Base-by-base conservation (phyloP, 495 filamentous ascomycete species). In the Rhypophila decipiens region DNA sequence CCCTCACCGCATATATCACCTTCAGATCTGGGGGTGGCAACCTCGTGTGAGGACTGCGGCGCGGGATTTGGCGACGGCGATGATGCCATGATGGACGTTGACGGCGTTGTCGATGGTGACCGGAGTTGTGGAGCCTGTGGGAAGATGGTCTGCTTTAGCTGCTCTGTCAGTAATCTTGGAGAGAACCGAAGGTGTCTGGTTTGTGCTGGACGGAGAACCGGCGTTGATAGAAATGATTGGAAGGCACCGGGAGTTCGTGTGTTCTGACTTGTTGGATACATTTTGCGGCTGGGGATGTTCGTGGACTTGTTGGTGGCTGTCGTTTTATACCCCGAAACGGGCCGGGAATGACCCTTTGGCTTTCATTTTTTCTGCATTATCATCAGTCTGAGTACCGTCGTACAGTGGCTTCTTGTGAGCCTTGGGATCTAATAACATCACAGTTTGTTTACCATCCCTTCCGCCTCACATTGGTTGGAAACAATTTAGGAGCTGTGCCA, bases 121-220 rank as follows among this genome's bases (percentile, higher is more conserved):
- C 47, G 60, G 42, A 29, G 43, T 49, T 74, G 71, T 36, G 55
- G 49, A 1, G 65, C 60, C 2, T 76, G 73, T 39, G 55, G 68
- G 20, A 74, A 74, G 55, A 46, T 59, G 9, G 67, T 75, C 36
- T 76, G 73, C 57, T 73, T 65, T 41, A 65, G 68, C 45, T 76
- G 73, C 52, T 74, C 70, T 3, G 59, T 74, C 44, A 72, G 65
- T 46, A 70, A 70, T 38, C 54, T 76, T 0, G 68, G 69, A 17
- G 63, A 73, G 47, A 56, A 70, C 29, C 57, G 68, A 17, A 52
- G 60, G n/a, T 76, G 73, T 45, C 33, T 75, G 42, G 57, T 50
- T 20, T 76, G 73, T 51, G 70, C 68, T 4, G 60, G 63, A 13
- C 55, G 59, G 39, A 57, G 51, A 36, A 49, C 55, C 27, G 58